Evolutionary conservation across 2,329 filamentous ascomycete species (phyloP), one percentile per base, ranked within the genome.

Genomic region (Cryphonectria japonica): DNA sequence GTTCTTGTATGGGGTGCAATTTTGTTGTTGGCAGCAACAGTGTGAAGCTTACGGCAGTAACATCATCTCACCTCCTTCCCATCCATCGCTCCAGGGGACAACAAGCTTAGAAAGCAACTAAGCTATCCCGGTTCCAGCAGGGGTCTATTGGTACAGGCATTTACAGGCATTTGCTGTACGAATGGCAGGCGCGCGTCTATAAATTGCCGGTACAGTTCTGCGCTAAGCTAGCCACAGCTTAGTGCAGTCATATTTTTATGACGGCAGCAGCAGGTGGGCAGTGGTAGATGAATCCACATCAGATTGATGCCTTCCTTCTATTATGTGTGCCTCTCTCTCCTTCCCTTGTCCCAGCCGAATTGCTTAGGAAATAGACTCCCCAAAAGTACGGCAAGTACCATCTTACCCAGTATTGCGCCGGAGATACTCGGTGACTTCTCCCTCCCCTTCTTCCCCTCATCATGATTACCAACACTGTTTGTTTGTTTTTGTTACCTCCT

Each of bases 171-270:
- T 26, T 13, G 32, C 7, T 22, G 60, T 16, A 37, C 26, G 11
- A 39, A 22, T 52, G 43, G 69, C 63, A 63, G 69, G 71, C 71
- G 69, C 71, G 71, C 71, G 71, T 72, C 71, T 72, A 72, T 67
- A 71, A 72, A 69, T 66, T 61, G 37, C 29, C 50, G 46, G 46
- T 29, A 19, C 16, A 29, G 26, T 22, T 22, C 26, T 29, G 29
- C 26, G 29, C 63, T 65, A 65, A 16, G 8, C 43, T 9, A 26
- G 29, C 16, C 41, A 22, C 26, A 34, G 63, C 63, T 34, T 65
- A 65, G 63, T 32, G 43, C 61, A 64, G 61, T 46, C 41, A 61
- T 61, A 39, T 37, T 39, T 61, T 61, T 39, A 61, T 34, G 32
- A 61, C 34, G 34, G 32, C 59, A 61, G 19, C 19, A 57, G 22